Conservation (phyloP, 1,284 basidiomycete species). For the Cronartium quercuum region DNA sequence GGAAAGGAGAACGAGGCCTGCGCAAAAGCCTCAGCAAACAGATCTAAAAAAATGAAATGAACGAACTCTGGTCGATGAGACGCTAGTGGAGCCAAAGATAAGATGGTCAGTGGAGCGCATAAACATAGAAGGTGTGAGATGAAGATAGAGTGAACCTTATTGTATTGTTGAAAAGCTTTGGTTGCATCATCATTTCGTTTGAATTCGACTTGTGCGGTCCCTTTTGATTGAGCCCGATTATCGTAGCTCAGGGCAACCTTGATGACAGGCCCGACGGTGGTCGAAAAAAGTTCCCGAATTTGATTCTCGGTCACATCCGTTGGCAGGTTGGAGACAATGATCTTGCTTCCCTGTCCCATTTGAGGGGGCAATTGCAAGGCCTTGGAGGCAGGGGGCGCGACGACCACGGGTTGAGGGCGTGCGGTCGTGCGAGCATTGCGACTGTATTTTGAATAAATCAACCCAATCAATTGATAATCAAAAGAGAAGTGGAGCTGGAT, state of each 20-base stretch:
- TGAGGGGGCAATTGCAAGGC: slow-evolving; percentile 30
- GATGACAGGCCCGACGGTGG: slow-evolving; percentile 34
- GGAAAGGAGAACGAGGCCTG: neutral
- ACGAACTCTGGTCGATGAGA: slow-evolving; percentile 39
- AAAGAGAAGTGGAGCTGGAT: neutral
- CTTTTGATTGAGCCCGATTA: slow-evolving; percentile 26
- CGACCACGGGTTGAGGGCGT: slow-evolving; percentile 6
- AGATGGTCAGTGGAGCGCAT: slow-evolving; percentile 3
- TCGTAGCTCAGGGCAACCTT: slow-evolving; percentile 27
- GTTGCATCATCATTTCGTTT: slow-evolving; percentile 31
- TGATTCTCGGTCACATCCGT: slow-evolving; percentile 37
- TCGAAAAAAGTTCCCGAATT: slow-evolving; percentile 35
- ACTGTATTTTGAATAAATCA: neutral
- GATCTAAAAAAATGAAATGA: slow-evolving; percentile 9
- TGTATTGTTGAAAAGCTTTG: slow-evolving; percentile 35
- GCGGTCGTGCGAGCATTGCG: slow-evolving; percentile 12
- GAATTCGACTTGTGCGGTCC: slow-evolving; percentile 36
- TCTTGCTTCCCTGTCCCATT: slow-evolving; percentile 34
- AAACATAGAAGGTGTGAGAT: neutral
- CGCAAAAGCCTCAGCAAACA: neutral
- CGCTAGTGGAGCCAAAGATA: slow-evolving; percentile 7
- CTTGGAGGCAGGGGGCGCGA: slow-evolving; percentile 7
- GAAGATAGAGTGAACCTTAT: slow-evolving; percentile 15
- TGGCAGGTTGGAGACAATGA: slow-evolving; percentile 37
- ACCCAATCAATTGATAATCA: too few species aligned